Evolutionary conservation across 2,329 filamentous ascomycete genomes (phyloP), one percentile per base, ranked within the genome.

Genomic region (Nemania diffusa): DNA sequence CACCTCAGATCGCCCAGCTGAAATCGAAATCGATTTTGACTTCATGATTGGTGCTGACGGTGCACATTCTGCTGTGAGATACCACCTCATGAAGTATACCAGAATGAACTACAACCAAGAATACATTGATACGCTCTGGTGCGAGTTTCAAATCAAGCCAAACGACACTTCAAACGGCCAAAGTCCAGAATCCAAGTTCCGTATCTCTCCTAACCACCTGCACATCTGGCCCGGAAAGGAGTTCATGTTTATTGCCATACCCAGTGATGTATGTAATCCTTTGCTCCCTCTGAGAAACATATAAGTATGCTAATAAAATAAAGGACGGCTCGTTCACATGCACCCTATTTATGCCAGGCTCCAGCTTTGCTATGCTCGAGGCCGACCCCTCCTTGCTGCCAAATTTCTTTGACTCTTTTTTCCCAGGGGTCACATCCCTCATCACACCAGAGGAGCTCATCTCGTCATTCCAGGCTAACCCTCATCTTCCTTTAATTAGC

Each of bases 221-320:
- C 96, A 99, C 79, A 99, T 99, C 77, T 99, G 96, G 96, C 96
- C 96, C 0, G 94, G 92, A 34, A 90, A 90, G 73, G 90, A 94
- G 48, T 95, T 96, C 75, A 98, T 99, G 97, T 99, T 99, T 81
- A 99, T 99, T 76, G 97, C 96, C 20, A 94, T 99, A 50, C 95
- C 96, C 0, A 90, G 87, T 72, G 82, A 86, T 64, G 87, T 89
- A 77, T 72, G 84, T 73, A 20, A 27, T 42, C 22, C 1, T 37
- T 11, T 5, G 27, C 24, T 22, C 9, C 46, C 53, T 32, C 22
- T 27, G 6, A 34, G 20, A 26, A 17, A 56, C 5, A 46, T 4
- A 51, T 59, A 4, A 5, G 1, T n/a, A 53, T 52, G 11, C 68
- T 75, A 56, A 73, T 64, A 29, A 7, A 26, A 69, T 6, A n/a